Base-by-base conservation (phyloP, 2,329 filamentous ascomycete genomes). In the Calonectria pseudoreteaudii region DNA sequence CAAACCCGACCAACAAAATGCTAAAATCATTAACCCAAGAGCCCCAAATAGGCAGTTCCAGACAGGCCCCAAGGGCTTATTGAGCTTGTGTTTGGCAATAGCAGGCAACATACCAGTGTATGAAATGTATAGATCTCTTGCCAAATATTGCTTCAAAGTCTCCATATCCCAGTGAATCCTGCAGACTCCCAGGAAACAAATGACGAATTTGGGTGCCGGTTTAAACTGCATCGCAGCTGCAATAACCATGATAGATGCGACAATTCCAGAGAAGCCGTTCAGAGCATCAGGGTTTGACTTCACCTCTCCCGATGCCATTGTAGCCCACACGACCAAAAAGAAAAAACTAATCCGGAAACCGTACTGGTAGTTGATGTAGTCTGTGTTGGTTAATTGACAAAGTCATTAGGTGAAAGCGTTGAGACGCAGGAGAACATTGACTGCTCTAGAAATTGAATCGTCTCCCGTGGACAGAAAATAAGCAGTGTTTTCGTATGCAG, bases 331-430 rank as follows among this genome's bases (percentile, higher is more conserved):
- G n/a, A 91, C 83, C 2, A 91, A 74, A 79, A 92, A 93, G 90
- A 91, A 93, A 80, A 93, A 91, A 58, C 87, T 91, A 44, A 89
- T 85, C 0, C 92, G 83, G 0, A 90, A 87, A 0, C 90, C 86
- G 75, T 93, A 91, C 80, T 91, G 89, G 80, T 93, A 93, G 38
- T 79, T 76, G 72, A 81, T 81, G 74, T 81, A 92, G 53, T 87
- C 84, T 2, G 89, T 91, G 31, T 86, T 83, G 87, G 92, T 90
- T 74, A 90, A 85, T 49, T 90, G 90, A 0, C 89, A 85, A 20
- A 93, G 81, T 0, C n/a, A n/a, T n/a, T n/a, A n/a, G n/a, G 87
- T 88, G 1, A 93, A 84, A 1, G 90, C 79, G 77, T 93, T 93
- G 8, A 91, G 84, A 4, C 90, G 88, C 60, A 91, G 84, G 20